Evolutionary conservation across 2,329 filamentous ascomycete species (phyloP).

Genomic region (Arthrobotrys musiformis): DNA sequence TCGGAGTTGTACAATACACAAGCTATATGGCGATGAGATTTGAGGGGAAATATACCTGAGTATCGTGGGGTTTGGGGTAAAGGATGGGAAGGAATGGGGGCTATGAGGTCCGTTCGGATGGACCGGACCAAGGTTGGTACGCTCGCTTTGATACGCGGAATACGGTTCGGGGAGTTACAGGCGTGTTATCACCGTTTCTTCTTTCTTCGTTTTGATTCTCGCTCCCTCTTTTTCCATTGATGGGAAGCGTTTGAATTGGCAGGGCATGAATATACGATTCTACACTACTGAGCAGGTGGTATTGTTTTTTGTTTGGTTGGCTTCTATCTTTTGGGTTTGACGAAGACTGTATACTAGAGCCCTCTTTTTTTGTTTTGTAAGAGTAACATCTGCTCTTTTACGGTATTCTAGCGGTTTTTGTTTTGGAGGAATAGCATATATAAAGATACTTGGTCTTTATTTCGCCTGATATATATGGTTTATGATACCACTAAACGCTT

Average conservation of each 20-base stretch:
- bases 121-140: constrained; percentile 12
- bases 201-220: neutral
- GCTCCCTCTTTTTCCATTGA: neutral
- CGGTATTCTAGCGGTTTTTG: constrained; percentile 4
- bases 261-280: neutral
- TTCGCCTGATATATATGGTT: constrained; percentile 14
- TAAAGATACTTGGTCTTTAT: constrained; percentile 3
- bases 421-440: neutral
- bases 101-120: constrained; percentile 5
- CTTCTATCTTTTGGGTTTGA: neutral
- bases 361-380: neutral
- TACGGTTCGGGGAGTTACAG: constrained; percentile 29
- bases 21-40: neutral
- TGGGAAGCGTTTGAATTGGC: neutral
- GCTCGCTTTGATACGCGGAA: neutral
- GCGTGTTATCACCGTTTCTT: constrained; percentile 29
- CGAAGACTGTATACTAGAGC: constrained; percentile 32
- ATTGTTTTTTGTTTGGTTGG: constrained; percentile 6
- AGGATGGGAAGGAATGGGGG: neutral
- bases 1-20: neutral
- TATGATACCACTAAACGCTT: constrained; percentile 25
- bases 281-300: neutral
- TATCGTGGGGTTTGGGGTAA: neutral
- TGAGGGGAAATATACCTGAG: neutral
- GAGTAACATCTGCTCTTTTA: neutral